Conservation (phyloP, 306 rosid genomes). For the Nissolia schottii region DNA sequence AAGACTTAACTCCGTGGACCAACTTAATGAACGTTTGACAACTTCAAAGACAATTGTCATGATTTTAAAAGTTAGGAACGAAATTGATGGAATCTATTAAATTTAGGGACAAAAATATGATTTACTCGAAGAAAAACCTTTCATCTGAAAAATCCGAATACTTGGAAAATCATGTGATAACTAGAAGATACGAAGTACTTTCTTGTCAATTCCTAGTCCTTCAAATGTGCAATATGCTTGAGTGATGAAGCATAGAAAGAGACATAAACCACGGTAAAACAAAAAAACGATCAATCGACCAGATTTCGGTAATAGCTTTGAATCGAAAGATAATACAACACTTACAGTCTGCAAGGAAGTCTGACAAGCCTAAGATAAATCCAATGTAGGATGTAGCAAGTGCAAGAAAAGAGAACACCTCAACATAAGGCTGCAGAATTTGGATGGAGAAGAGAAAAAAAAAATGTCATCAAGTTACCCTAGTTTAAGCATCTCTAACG, state of each 20-base stretch:
- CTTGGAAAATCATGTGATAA: not conserved
- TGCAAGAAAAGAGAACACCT: constrained; percentile 71
- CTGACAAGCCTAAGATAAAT: constrained; percentile 71
- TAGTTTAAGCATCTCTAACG: not conserved
- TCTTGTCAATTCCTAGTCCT: not conserved
- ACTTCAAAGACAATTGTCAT: too few relatives aligned
- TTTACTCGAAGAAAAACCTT: not conserved
- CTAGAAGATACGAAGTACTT: not conserved
- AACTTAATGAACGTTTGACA: too few relatives aligned
- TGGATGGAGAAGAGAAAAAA: not conserved
- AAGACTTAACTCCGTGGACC: too few relatives aligned
- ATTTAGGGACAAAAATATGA: too few relatives aligned
- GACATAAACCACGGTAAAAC: not conserved
- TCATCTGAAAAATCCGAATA: constrained; percentile 1
- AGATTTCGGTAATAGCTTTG: not conserved
- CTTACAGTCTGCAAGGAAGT: constrained; percentile 78
- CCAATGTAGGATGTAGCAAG: constrained; percentile 78
- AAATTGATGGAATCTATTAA: too few relatives aligned
- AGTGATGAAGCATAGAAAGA: not conserved
- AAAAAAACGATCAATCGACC: not conserved
- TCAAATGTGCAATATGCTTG: not conserved
- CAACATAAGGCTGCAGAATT: constrained; percentile 70
- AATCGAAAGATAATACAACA: constrained; percentile 1
- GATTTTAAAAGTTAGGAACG: too few relatives aligned
- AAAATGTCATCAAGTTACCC: not conserved